Base-by-base conservation (phyloP, 768 basidiomycete genomes). In the Termitomyces heimii region DNA sequence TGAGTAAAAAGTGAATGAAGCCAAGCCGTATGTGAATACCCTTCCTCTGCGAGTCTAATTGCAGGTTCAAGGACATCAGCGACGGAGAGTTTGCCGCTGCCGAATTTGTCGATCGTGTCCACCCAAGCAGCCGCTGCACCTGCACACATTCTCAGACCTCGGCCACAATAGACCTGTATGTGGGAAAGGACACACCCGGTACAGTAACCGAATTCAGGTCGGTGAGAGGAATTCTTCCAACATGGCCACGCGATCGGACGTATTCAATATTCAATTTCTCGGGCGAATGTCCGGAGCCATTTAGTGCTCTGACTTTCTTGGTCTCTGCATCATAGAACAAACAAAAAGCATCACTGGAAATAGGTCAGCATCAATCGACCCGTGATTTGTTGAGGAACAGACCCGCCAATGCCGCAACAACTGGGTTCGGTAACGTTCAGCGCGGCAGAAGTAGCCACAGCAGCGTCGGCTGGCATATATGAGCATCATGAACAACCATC, bases 121-220 rank as follows among this genome's bases (percentile, higher is more conserved):
- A 91, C 77, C 95, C 96, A 98, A 16, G 94, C 94, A 34, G 94
- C 91, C 3, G 95, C 92, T n/a, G 91, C 89, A 51, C 96, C 94
- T 82, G 66, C 63, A 31, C 35, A 28, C 32, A 28, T 14, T 45
- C 37, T 57, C 56, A 16, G 37, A 39, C 31, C 28, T 32, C 9
- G n/a, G 60, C 20, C 34, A 9, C 28, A 10, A 55, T 64, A 34
- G 10, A 24, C 58, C 5, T 32, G 6, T 4, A 13, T 46, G 24
- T 13, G n/a, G 37, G 26, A 37, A 18, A 18, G 14, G 59, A 55
- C 69, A 51, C 35, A 82, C 89, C 89, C 63, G 91, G 91, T 13
- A 93, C 91, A 4, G 91, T 92, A n/a, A 94, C 92, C n/a, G 88
- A 79, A 68, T 97, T 97, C 40, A 96, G 74, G 69, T 96, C 85